These are phyloP conservation scores for Sanghuangporus sanghuang DNA, from an alignment of 1,284 basidiomycete genomes.

Conservation along the genomic window DNA sequence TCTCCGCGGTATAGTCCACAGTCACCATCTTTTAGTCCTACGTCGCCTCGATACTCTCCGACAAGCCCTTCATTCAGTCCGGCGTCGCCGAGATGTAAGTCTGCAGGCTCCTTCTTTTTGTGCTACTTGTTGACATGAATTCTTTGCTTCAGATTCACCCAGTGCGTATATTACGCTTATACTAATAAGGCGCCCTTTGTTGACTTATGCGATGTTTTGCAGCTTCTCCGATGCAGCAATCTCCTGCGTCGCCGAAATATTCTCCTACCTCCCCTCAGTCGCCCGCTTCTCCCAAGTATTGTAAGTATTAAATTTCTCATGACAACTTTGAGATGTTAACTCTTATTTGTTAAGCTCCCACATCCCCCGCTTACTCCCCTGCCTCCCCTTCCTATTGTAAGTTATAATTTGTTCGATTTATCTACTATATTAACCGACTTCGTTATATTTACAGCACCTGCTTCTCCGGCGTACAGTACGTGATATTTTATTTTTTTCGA, in stretches of 20 bases:
- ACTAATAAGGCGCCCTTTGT: constrained; percentile 10
- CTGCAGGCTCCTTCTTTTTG: constrained; percentile 4
- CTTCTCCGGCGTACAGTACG: constrained; percentile 71
- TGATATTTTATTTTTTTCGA: neutral
- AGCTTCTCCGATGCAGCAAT: constrained; percentile 68
- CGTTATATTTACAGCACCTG: constrained; percentile 50
- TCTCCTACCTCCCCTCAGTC: constrained; percentile 81
- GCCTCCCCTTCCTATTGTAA: constrained; percentile 75
- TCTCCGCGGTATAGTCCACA: constrained; percentile 78
- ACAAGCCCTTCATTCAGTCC: constrained; percentile 85
- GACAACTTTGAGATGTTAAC: constrained; percentile 17
- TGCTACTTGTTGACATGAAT: constrained; percentile 20
- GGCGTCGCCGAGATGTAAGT: constrained; percentile 78
- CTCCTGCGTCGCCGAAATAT: constrained; percentile 81
- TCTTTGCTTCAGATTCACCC: constrained; percentile 58
- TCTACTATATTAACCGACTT: neutral
- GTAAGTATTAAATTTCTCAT: constrained; percentile 37
- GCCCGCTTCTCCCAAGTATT: constrained; percentile 85
- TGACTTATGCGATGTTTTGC: constrained; percentile 20
- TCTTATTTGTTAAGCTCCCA: constrained; percentile 49
- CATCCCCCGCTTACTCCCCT: constrained; percentile 79
- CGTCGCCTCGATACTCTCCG: constrained; percentile 80
- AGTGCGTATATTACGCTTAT: constrained; percentile 44
- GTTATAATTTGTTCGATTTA: constrained; percentile 24
- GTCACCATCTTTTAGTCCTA: constrained; percentile 82